Evolutionary conservation across 2,329 filamentous ascomycete genomes (phyloP), one percentile per base, ranked within the genome.

Genomic region (Fusarium piperis): DNA sequence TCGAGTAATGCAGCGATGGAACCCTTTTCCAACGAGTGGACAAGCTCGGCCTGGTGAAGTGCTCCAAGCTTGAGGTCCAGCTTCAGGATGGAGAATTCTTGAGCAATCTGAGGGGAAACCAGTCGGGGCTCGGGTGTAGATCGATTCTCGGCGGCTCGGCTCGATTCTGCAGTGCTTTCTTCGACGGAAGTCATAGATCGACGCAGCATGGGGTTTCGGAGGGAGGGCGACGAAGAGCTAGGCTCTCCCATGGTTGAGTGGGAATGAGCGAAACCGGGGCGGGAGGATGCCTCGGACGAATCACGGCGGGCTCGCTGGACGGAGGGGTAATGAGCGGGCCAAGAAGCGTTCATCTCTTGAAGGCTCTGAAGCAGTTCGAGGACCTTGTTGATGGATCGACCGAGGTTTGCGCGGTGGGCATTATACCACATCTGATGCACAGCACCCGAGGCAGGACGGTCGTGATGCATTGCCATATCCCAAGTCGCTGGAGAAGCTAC

Each of bases 381-480:
- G 10, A 95, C 95, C 74, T 91, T 90, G 77, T 91, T 93, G 78
- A 99, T 98, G 15, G 94, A 93, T 66, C 95, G 92, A 46, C 90
- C 94, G n/a, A 99, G 89, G 33, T 93, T 90, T 7, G 91, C 93
- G 65, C 95, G 91, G 80, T 98, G 97, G 77, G 94, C 90, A 81
- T 98, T 98, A 83, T 97, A 98, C 86, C 93, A 94, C 72, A 98
- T 88, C 83, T 98, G 96, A 78, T 97, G 92, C 55, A 98, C 90
- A 81, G 97, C 94, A 78, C 92, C 93, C 38, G 94, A 92, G 73
- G 95, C 90, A 48, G 82, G 81, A 12, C 77, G 78, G 71, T 83
- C 81, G 32, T 82, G 79, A 57, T 83, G 82, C 62, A 84, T 79
- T 53, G 84, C 81, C 70, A 82, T 81, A 75, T 87, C 85, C 77